Base-by-base conservation (phyloP, 768 basidiomycete species). In the Auriscalpium vulgare region DNA sequence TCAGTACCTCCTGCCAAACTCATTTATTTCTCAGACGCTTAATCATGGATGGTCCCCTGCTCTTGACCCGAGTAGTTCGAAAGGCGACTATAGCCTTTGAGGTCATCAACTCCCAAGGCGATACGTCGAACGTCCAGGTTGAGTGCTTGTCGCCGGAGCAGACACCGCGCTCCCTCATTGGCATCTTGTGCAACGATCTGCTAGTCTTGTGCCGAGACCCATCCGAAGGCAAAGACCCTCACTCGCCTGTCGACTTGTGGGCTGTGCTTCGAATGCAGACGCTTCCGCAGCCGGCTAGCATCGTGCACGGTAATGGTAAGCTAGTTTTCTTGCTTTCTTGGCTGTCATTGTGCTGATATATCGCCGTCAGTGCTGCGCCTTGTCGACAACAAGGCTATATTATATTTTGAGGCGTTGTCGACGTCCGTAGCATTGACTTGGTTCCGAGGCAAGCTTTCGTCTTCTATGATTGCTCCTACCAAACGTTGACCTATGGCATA, bases 201-300 rank as follows among this genome's bases (percentile, higher is more conserved):
- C 73, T 99, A 64, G 93, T 98, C 14, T 75, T 98, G 49, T 93
- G 91, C 69, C 84, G 90, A 58, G 91, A 95, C 69, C 85, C 90
- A 10, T 83, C 87, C 10, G 84, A 85, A 43, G 90, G 89, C 47
- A 79, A 80, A 61, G 94, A 95, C 60, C 84, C 82, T 21, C 73
- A 75, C 47, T 84, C 82, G 4, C 71, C 67, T 21, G 92, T 97
- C 35, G 95, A 98, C 66, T 76, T 98, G n/a, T 97, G 92, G 88
- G 94, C 94, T 37, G 95, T 97, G 36, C 73, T 98, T 58, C 80
- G 95, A 45, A 93, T 99, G 92, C 92, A 95, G 69, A 95, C 94
- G 0, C 67, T 93, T 46, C 85, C 87, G 6, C 91, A 94, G 64
- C 93, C 91, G 6, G 92, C 91, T 16, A 91, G 87, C 61, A 89